Percentiles rank a stretch among this genome's conserved stretches.
These are phyloP conservation scores for Capillidium rhysosporum DNA, from an alignment of 371 early-diverging fungal species.

Conservation along the genomic window DNA sequence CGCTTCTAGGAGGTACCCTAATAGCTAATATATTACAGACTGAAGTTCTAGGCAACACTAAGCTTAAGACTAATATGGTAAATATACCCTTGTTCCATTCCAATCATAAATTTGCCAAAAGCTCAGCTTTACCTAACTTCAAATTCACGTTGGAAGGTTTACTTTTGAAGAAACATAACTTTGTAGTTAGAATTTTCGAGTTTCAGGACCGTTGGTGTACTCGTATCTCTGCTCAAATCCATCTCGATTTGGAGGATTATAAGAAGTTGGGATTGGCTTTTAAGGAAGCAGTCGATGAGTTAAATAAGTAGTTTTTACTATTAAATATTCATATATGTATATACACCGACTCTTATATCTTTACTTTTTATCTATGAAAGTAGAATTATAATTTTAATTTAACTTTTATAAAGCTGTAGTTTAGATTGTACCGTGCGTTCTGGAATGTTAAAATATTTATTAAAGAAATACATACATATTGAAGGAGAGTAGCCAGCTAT, in stretches of 20 bases:
- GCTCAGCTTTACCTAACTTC: conserved; percentile 9
- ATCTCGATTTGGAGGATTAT: conserved; percentile 29
- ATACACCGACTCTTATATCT: too few species aligned
- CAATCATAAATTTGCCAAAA: conserved; percentile 19
- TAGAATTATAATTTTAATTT: too few species aligned
- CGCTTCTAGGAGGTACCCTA: conserved; percentile 28
- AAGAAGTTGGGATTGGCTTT: conserved; percentile 19
- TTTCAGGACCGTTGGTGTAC: conserved; percentile 24
- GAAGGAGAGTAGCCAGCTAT: too few species aligned
- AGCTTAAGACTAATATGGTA: conserved; percentile 25
- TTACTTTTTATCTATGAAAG: too few species aligned
- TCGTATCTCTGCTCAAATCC: conserved; percentile 37
- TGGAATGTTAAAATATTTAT: too few species aligned
- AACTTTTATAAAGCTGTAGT: too few species aligned
- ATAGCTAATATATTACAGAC: conserved; percentile 38
- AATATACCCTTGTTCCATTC: conserved; percentile 15
- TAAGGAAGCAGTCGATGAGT: conserved; percentile 12
- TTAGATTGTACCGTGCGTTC: too few species aligned
- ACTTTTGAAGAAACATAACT: conserved; percentile 19
- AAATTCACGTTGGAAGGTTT: conserved; percentile 15
- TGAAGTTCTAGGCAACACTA: conserved; percentile 23
- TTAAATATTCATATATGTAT: too few species aligned
- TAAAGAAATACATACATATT: too few species aligned
- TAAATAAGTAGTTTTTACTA: too few species aligned
- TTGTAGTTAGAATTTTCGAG: conserved; percentile 19